Evolutionary conservation across 805 yeast species (phyloP), one percentile per base, ranked within the genome.

Genomic region (Yamadazyma takamatsuzukensis): DNA sequence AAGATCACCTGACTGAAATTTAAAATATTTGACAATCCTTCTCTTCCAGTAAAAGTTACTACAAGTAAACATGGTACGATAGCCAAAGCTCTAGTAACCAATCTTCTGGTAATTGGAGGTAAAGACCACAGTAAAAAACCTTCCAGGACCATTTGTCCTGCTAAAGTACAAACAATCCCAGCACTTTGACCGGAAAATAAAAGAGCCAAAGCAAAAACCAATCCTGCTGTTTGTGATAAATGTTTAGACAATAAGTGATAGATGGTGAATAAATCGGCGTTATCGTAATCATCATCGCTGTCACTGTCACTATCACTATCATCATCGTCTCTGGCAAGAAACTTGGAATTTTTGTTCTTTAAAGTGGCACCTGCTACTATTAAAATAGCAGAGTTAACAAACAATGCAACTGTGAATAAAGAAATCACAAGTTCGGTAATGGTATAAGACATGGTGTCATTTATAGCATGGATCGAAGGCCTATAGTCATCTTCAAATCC

Each of bases 151-250:
- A 86, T 85, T 54, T 88, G 96, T 22, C 96, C 95, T 2, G 96
- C 89, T 48, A 89, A 70, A 0, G 96, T 89, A 52, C 95, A 88
- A 13, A 88, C 95, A 24, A 90, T 84, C 25, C 96, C 96, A 2
- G 96, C 96, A 48, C 93, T 81, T 51, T 88, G 90, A n/a, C 97
- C 97, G 10, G 90, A 80, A 53, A 84, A 88, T 28, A 88, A 64
- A 59, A 88, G 73, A 1, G 96, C 96, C 30, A 87, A 59, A 0
- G 96, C 96, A 66, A 89, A 88, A 0, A 88, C 80, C 7, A 84
- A 64, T 5, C 95, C 97, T 0, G 96, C 97, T 5, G 88, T 77
- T 11, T 84, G 82, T 1, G 95, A 83, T 24, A 88, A 68, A 48
- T 83, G 84, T 18, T 68, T 63, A 4, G 77, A 68, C 17, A 88